These are phyloP conservation scores for Phylloporus sp. DNA, from an alignment of 768 basidiomycete species.

Conservation along the genomic window DNA sequence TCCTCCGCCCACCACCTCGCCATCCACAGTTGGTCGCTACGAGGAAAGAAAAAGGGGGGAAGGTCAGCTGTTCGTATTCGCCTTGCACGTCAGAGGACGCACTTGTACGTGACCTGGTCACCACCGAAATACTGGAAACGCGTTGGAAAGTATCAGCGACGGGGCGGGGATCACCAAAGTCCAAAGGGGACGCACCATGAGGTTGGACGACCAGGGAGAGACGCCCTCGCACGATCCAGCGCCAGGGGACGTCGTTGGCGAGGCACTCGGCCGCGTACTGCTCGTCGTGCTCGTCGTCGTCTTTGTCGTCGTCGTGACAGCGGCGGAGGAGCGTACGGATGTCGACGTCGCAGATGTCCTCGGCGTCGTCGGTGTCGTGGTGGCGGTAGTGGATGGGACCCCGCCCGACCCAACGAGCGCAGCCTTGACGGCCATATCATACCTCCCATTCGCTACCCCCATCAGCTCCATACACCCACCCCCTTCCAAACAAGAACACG, in stretches of 20 bases:
- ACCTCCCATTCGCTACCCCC: conserved; percentile 38
- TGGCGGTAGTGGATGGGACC: not conserved
- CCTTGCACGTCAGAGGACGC: conserved; percentile 12
- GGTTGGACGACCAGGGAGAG: conserved; percentile 35
- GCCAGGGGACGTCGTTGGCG: conserved; percentile 9
- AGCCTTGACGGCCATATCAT: conserved; percentile 39
- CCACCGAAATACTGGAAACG: conserved; percentile 49
- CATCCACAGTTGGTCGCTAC: conserved; percentile 6
- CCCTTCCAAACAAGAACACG: no score
- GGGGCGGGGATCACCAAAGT: no score
- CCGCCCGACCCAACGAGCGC: conserved; percentile 27
- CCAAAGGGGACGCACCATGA: conserved; percentile 32
- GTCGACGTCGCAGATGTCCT: no score
- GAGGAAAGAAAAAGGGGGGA: no score
- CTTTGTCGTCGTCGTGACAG: conserved; percentile 6
- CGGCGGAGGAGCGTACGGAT: no score
- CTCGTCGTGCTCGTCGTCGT: conserved; percentile 4
- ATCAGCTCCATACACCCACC: not conserved
- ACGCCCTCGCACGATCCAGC: conserved; percentile 40
- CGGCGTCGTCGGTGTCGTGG: no score
- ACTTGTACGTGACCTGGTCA: conserved; percentile 38
- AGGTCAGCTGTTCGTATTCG: not conserved
- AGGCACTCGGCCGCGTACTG: not conserved
- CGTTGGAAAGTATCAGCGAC: no score
- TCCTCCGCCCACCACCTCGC: conserved; percentile 19